These are phyloP conservation scores for Trichosporon coremiiforme DNA, from an alignment of 1,284 basidiomycete species.

Conservation along the genomic window DNA sequence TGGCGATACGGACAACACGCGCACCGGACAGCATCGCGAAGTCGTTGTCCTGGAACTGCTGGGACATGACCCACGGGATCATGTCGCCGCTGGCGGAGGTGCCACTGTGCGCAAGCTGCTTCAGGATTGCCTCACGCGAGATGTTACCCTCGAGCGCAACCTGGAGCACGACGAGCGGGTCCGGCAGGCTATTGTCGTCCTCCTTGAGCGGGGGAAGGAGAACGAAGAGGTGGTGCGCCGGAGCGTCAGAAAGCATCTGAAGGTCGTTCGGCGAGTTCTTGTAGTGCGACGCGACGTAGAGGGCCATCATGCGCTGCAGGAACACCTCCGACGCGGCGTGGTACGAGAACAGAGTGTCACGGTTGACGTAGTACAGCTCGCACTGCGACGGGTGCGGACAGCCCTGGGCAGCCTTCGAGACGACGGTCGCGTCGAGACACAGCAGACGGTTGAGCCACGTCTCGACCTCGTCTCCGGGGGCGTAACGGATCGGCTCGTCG, in stretches of 20 bases:
- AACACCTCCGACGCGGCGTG: conserved; percentile 97
- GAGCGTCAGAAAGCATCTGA: conserved; percentile 94
- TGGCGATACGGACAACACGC: conserved; percentile 88
- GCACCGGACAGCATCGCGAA: conserved; percentile 92
- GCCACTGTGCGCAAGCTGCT: conserved; percentile 67
- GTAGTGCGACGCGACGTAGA: conserved; percentile 97
- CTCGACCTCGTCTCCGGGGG: conserved; percentile 84
- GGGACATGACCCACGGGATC: conserved; percentile 95
- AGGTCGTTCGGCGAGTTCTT: conserved; percentile 99
- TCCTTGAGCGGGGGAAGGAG: conserved; percentile 87
- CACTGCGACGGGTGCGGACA: conserved; percentile 92
- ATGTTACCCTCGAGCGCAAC: conserved; percentile 96
- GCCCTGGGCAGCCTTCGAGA: conserved; percentile 68
- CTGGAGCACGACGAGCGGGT: conserved; percentile 92
- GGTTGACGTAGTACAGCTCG: conserved; percentile 92
- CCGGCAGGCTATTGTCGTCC: conserved; percentile 80
- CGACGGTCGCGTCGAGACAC: conserved; percentile 87
- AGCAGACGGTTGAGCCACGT: conserved; percentile 90
- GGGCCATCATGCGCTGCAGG: conserved; percentile 96
- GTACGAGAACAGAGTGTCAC: conserved; percentile 96
- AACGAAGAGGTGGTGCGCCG: conserved; percentile 95
- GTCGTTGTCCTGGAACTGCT: conserved; percentile 90
- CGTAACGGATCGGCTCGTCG: conserved; percentile 92
- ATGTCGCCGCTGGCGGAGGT: conserved; percentile 76
- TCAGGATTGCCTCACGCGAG: conserved; percentile 80